A percentile compares a stretch with the other conserved stretches of the same genome.
phyloP scores from a whole-genome alignment of 108 stramenopile species.

The Nitzschia sp. region DNA sequence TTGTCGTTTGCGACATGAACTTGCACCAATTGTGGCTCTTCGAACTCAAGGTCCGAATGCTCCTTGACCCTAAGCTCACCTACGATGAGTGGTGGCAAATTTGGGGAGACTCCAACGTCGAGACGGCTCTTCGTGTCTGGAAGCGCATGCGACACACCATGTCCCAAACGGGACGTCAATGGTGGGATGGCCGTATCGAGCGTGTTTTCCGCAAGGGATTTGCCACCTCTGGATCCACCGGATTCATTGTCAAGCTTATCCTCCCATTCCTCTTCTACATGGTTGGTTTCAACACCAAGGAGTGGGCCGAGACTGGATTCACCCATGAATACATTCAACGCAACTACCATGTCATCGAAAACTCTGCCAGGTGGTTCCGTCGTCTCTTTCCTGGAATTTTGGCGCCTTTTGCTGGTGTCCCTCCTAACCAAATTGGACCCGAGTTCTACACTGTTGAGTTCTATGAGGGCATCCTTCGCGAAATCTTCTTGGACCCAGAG shows the following conservation, averaged over 20 bases:
- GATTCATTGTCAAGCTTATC: constrained; percentile 46
- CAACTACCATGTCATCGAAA: constrained; percentile 51
- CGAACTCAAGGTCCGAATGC: constrained; percentile 64
- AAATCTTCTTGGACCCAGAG: constrained; percentile 58
- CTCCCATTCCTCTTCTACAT: constrained; percentile 53
- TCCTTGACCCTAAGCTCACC: constrained; percentile 55
- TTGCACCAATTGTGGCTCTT: constrained; percentile 62
- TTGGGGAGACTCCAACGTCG: constrained; percentile 51
- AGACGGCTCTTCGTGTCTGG: constrained; percentile 49
- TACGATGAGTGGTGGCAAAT: constrained; percentile 67
- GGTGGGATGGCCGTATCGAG: constrained; percentile 62
- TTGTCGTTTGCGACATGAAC: constrained; percentile 68
- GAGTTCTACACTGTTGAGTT: constrained; percentile 64
- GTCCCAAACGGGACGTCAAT: constrained; percentile 47
- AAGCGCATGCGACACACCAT: constrained; percentile 67
- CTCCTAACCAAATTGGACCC: constrained; percentile 61
- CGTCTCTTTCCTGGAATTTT: constrained; percentile 51
- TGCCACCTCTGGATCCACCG: constrained; percentile 49
- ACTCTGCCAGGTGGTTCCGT: constrained; percentile 53
- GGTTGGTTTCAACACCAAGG: constrained; percentile 52
- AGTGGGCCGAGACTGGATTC: constrained; percentile 60
- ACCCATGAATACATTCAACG: constrained; percentile 48
- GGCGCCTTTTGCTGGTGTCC: constrained; percentile 61
- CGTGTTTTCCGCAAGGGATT: constrained; percentile 60
- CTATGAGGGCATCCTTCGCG: constrained; percentile 55